phyloP scores from a whole-genome alignment of 2,329 filamentous ascomycete genomes.

The Verticillium zaregamsianum region DNA sequence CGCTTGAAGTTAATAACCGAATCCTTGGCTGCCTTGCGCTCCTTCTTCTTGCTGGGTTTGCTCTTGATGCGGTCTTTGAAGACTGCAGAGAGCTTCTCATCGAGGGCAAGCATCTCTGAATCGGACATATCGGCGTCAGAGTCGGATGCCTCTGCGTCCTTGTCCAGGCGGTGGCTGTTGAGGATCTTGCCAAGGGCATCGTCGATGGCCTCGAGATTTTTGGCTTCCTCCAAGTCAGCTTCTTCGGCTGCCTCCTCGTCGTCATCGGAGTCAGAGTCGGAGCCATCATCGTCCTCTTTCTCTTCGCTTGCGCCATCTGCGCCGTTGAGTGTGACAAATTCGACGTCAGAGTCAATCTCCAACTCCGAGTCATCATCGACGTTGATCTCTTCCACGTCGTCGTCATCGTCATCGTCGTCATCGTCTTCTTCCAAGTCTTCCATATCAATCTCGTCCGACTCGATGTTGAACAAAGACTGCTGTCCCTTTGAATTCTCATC shows the following conservation, averaged over 20 bases:
- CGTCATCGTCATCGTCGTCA: conserved; percentile 31
- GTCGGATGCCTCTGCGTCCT: conserved; percentile 50
- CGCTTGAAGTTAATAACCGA: conserved; percentile 94
- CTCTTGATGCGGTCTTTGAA: conserved; percentile 72
- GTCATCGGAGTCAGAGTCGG: conserved; percentile 35
- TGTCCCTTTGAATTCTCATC: conserved; percentile 82
- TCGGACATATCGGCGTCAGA: conserved; percentile 86
- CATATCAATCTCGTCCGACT: conserved; percentile 54
- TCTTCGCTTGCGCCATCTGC: conserved; percentile 39
- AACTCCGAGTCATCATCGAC: conserved; percentile 37
- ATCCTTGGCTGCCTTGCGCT: conserved; percentile 82
- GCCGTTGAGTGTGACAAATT: conserved; percentile 38
- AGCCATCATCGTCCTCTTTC: conserved; percentile 41
- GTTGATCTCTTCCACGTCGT: conserved; percentile 24
- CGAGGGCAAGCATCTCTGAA: conserved; percentile 89
- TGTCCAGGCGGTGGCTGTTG: conserved; percentile 62
- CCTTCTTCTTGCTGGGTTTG: conserved; percentile 67
- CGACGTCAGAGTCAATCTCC: conserved; percentile 46
- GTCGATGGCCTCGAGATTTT: conserved; percentile 54
- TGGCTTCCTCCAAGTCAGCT: conserved; percentile 33
- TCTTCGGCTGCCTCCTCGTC: conserved; percentile 35
- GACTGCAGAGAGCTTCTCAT: conserved; percentile 77
- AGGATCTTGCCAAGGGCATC: conserved; percentile 74
- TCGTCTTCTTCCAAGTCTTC: conserved; percentile 35
- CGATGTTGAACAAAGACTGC: conserved; percentile 75